Evolutionary conservation across 371 early-diverging fungal species (phyloP).

Genomic region (Syncephalis plumigaleata): DNA sequence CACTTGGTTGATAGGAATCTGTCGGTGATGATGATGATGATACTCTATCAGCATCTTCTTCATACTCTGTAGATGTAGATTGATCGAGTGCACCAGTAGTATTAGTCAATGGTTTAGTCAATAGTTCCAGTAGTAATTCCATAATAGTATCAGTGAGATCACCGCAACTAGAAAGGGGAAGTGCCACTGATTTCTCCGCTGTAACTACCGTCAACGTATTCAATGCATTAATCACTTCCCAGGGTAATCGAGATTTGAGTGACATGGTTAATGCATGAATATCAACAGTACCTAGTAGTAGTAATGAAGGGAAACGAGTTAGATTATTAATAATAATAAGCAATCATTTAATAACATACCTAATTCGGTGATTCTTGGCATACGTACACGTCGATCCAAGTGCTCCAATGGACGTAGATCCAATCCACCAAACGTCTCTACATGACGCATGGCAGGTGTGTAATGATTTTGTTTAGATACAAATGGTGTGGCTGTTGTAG

Average conservation of each 20-base stretch:
- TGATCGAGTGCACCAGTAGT: too few species aligned
- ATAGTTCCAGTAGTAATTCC: not conserved
- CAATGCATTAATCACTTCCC: constrained; percentile 53
- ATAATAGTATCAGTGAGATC: not conserved
- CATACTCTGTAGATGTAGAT: too few species aligned
- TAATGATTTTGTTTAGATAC: not conserved
- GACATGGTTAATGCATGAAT: constrained; percentile 59
- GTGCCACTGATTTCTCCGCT: constrained; percentile 4
- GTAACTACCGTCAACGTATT: constrained; percentile 47
- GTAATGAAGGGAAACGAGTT: too few species aligned
- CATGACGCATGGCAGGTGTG: not conserved
- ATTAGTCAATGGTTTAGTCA: not conserved
- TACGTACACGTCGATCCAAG: not conserved
- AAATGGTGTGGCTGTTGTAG: constrained; percentile 10
- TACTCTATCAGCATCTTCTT: too few species aligned
- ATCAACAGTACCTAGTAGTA: constrained; percentile 33
- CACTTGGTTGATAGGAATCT: too few species aligned
- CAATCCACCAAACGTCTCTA: not conserved
- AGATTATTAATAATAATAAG: too few species aligned
- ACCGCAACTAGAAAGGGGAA: not conserved
- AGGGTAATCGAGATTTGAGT: constrained; percentile 48
- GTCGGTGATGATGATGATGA: too few species aligned
- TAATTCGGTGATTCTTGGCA: not conserved
- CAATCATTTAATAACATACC: not conserved
- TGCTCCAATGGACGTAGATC: not conserved